Evolutionary conservation across 495 filamentous ascomycete species (phyloP), one percentile per base, ranked within the genome.

Genomic region (Xylaria telfairii): DNA sequence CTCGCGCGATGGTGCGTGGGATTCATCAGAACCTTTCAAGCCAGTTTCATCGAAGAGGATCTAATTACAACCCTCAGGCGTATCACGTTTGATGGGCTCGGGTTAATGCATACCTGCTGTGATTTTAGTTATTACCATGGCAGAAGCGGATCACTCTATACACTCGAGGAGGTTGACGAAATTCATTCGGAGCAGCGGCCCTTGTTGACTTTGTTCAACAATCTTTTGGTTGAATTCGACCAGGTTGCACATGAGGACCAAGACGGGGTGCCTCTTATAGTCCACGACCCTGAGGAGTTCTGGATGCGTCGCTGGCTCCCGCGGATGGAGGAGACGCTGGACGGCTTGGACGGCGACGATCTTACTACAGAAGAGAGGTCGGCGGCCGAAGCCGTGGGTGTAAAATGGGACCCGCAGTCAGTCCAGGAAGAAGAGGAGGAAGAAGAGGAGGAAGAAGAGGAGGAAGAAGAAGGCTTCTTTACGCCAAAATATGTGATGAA

Each of bases 221-320:
- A 64, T 19, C 39, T 64, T 6, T 64, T 47, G 7, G 17, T 3
- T n/a, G 61, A 64, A n/a, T 24, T 64, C 4, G 15, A 47, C 1
- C 3, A n/a, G 13, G 17, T 47, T 10, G 61, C 61, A 47, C 15
- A 10, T 4, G 61, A 64, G 41, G 61, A 64, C 10, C 61, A 9
- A 46, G 17, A 4, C 26, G 61, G 61, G 41, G 26, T 17, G 15
- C 41, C 61, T 32, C 61, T 64, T 5, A 64, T 64, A 30, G 24
- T 64, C 1, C 1, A n/a, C 21, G 41, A 47, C 39, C 24, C 61
- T 13, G 42, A 64, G 21, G 42, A 64, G 41, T 64, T 64, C 26
- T 64, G 61, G 61, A 46, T 64, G 41, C 24, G 17, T 64, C 42
- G 41, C 24, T 64, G 61, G 61, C 61, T 64, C 9, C 61, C 61